phyloP scores from a whole-genome alignment of 2,329 filamentous ascomycete species.

The Ustulina deusta region DNA sequence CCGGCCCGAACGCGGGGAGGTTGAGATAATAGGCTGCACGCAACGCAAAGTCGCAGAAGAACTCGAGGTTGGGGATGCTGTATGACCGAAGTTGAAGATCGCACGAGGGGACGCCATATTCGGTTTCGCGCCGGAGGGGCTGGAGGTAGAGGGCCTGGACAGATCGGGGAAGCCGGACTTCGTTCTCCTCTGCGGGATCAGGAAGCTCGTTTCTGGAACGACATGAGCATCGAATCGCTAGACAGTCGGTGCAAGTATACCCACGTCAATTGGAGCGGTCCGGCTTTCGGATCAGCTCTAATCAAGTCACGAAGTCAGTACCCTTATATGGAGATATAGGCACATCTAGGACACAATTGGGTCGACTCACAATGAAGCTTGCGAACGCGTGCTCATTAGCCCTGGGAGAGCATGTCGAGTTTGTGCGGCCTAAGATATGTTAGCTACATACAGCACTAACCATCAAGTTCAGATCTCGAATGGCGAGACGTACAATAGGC shows the following conservation, averaged over 20 bases:
- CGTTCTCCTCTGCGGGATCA: slow-evolving; percentile 43
- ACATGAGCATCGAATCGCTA: slow-evolving; percentile 35
- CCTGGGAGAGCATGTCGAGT: slow-evolving; percentile 44
- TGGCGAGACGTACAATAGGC: slow-evolving; percentile 46
- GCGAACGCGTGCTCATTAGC: slow-evolving; percentile 43
- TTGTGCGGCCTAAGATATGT: slow-evolving; percentile 45
- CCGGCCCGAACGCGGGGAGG: slow-evolving; percentile 85
- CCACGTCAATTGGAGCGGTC: slow-evolving; percentile 43
- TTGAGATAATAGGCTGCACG: slow-evolving; percentile 94
- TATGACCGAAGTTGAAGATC: slow-evolving; percentile 95
- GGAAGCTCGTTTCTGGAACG: slow-evolving; percentile 45
- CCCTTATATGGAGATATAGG: not conserved
- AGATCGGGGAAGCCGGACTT: slow-evolving; percentile 75
- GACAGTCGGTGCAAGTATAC: slow-evolving; percentile 25
- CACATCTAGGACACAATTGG: not conserved
- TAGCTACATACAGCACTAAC: slow-evolving; percentile 29
- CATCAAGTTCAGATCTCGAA: not conserved
- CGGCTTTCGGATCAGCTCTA: slow-evolving; percentile 33
- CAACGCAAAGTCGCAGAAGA: slow-evolving; percentile 94
- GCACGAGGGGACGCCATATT: slow-evolving; percentile 85
- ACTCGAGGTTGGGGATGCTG: slow-evolving; percentile 88
- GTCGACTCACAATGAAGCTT: slow-evolving; percentile 46
- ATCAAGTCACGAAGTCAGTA: slow-evolving; percentile 31
- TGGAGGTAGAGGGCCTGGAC: slow-evolving; percentile 89
- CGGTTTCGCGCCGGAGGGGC: slow-evolving; percentile 79